Evolutionary conservation across 2,329 filamentous ascomycete genomes (phyloP), one percentile per base, ranked within the genome.

Genomic region (Fusarium lateritium): DNA sequence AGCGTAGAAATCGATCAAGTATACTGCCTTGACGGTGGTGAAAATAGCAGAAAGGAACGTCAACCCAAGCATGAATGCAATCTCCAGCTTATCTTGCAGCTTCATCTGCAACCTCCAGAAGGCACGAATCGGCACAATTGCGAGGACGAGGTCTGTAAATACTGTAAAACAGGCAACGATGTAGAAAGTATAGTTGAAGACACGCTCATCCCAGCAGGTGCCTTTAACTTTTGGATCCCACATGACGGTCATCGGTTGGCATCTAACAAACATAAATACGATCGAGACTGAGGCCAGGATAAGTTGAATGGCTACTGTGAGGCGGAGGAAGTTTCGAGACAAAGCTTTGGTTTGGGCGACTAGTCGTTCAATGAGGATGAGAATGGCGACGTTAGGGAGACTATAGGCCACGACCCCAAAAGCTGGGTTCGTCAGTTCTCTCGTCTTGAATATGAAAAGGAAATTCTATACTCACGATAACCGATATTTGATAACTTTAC

Each of bases 121-220:
- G 1, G 61, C 56, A 11, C 33, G 51, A 11, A 54, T 57, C 1
- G 64, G 64, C 1, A 62, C 47, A 6, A 62, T 17, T 13, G 64
- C 61, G 5, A 67, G 61, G 4, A 65, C 38, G 3, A 57, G 33
- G 14, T 65, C 52, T 3, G 61, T 49, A 19, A 73, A 51, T 44
- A 60, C 56, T 13, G 65, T 69, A 4, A 71, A 46, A 8, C 50
- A 17, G 26, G 45, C 67, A 22, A 65, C 31, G 22, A 66, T 43
- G 49, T 71, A 73, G 9, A 59, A 72, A 10, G 56, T 28, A 19
- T 61, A 60, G 34, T 65, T 62, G 38, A 67, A 67, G 8, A 65
- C 39, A 15, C 51, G n/a, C 9, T 43, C 54, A 24, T 17, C 39
- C 56, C 39, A 47, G 47, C 61, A 65, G 10, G 13, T 31, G 6